Evolutionary conservation across 75 land plant genomes (phyloP).

Genomic region (Isoetes taiwanensis): DNA sequence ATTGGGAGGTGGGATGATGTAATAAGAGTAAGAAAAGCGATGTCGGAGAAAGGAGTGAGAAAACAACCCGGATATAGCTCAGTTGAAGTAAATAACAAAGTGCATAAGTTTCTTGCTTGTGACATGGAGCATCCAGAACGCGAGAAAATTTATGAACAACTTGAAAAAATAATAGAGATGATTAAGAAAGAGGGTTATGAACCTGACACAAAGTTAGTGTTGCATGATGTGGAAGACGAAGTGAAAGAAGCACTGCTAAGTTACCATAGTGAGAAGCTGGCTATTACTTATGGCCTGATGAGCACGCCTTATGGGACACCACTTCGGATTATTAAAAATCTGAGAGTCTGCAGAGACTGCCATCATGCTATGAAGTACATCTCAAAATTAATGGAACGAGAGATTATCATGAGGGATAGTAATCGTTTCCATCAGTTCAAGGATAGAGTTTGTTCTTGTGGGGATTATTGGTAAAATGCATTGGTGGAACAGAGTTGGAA

Average conservation of each 20-base stretch:
- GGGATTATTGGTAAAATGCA: constrained; percentile 2
- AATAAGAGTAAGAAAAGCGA: too few relatives aligned
- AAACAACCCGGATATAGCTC: too few relatives aligned
- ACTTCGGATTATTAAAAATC: neutral
- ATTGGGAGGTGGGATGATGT: too few relatives aligned
- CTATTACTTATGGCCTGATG: neutral
- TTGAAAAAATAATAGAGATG: neutral
- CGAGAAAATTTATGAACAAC: too few relatives aligned
- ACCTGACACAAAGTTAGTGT: constrained; percentile 3
- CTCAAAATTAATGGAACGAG: neutral
- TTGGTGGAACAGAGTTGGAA: too few relatives aligned
- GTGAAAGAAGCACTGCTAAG: neutral
- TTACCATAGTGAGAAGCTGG: neutral
- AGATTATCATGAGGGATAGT: neutral
- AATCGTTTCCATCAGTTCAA: constrained; percentile 1
- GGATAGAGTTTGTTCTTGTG: constrained; percentile 3
- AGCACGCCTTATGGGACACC: neutral
- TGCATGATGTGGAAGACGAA: neutral
- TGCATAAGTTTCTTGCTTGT: too few relatives aligned
- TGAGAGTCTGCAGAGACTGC: constrained; percentile 1
- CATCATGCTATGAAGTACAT: neutral
- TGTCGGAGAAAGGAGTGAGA: too few relatives aligned
- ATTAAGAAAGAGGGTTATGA: constrained; percentile 3
- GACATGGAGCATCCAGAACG: too few relatives aligned
- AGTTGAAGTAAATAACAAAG: too few relatives aligned